A percentile compares a stretch with the other conserved stretches of the same genome.
Evolutionary conservation across 2,329 filamentous ascomycete genomes (phyloP).

Genomic region (Sclerotinia subarctica): DNA sequence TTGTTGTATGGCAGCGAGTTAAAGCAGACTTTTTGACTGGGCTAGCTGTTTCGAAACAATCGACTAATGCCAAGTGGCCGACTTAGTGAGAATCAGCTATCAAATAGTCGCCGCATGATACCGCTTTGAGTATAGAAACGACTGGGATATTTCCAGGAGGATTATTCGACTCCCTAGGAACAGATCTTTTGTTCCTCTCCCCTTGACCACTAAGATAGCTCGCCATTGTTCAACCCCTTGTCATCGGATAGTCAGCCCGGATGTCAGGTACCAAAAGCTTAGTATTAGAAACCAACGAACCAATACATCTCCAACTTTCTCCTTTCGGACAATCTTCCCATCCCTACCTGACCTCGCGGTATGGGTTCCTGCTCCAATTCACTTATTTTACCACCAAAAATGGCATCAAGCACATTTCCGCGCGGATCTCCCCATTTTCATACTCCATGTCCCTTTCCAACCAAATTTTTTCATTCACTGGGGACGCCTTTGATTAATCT

Average conservation of each 20-base stretch:
- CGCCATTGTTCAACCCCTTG: neutral
- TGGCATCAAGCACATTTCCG: neutral
- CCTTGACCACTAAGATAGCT: neutral
- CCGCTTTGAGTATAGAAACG: neutral
- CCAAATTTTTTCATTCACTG: neutral
- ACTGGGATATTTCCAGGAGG: neutral
- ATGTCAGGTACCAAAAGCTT: neutral
- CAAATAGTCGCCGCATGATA: neutral
- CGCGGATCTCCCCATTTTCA: neutral
- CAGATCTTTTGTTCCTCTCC: neutral
- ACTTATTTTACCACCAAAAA: neutral
- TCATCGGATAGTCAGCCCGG: neutral
- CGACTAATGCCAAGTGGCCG: neutral
- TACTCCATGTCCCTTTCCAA: neutral
- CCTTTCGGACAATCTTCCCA: neutral
- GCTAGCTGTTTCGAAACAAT: conserved; percentile 2
- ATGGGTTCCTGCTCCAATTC: neutral
- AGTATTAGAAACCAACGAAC: neutral
- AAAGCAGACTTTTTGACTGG: neutral
- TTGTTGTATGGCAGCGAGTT: neutral
- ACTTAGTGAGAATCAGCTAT: neutral
- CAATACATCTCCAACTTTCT: neutral
- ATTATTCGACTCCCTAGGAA: neutral
- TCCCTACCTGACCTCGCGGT: neutral
- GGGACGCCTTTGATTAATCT: neutral